Percentiles rank a stretch among this genome's conserved stretches.
Evolutionary conservation across 1,284 basidiomycete genomes (phyloP).

Genomic region (Inonotus obliquus): DNA sequence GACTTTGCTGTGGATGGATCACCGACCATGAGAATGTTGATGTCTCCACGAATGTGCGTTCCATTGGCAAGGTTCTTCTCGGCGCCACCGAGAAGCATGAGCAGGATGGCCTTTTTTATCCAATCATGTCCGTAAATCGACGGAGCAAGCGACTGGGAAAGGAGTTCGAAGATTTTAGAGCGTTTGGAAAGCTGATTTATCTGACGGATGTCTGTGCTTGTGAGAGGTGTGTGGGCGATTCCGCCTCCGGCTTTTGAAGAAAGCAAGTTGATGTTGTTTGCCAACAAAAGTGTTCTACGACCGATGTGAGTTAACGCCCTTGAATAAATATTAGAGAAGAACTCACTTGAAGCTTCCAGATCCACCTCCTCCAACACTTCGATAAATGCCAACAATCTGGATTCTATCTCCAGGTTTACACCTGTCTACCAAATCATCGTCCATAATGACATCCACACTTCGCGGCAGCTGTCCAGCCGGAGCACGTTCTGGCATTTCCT

Average conservation of each 20-base stretch:
- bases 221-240: conserved; percentile 89
- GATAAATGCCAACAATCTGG: conserved; percentile 94
- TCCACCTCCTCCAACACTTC: conserved; percentile 87
- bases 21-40: conserved; percentile 99
- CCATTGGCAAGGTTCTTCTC: conserved; percentile 99
- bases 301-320: conserved; percentile 9
- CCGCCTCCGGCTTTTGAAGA: conserved; percentile 96
- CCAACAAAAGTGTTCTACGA: conserved; percentile 83
- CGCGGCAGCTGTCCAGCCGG: conserved; percentile 96
- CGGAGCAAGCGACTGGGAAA: conserved; percentile 94
- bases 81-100: conserved; percentile 91
- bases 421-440: conserved; percentile 95
- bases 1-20: conserved; percentile 98
- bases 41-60: conserved; percentile 98
- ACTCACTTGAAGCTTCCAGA: conserved; percentile 89
- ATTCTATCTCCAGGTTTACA: conserved; percentile 99
- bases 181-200: conserved; percentile 94
- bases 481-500: conserved; percentile 99
- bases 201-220: conserved; percentile 92
- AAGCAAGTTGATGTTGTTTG: conserved; percentile 95
- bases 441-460: conserved; percentile 92
- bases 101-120: conserved; percentile 91
- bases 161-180: conserved; percentile 80
- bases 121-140: conserved; percentile 97
- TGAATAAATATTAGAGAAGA: neutral